Conservation (phyloP, 768 basidiomycete genomes). For the Daedaleopsis sinensis region DNA sequence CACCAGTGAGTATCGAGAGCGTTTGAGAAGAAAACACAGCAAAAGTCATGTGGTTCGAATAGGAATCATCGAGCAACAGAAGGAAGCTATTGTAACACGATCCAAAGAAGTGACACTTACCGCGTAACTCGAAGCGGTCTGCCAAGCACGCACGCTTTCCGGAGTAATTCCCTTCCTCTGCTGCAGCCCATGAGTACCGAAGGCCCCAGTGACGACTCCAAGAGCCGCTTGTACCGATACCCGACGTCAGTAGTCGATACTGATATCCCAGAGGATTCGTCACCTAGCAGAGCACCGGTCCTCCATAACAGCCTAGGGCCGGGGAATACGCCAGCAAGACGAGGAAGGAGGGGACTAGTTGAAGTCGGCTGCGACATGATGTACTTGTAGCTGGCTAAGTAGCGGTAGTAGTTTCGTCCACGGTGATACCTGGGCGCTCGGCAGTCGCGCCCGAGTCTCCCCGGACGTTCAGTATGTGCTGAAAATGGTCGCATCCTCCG, state of each 20-base stretch:
- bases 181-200: conserved; percentile 67
- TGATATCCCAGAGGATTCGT: not conserved
- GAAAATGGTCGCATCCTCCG: no score
- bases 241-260: not conserved
- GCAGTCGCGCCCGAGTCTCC: not conserved
- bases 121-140: conserved; percentile 63
- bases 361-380: conserved; percentile 28
- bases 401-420: no score
- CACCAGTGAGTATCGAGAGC: not conserved
- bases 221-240: conserved; percentile 35
- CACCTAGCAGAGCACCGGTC: conserved; percentile 31
- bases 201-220: conserved; percentile 66
- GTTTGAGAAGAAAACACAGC: not conserved
- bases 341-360: conserved; percentile 31
- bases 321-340: conserved; percentile 6
- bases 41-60: no score
- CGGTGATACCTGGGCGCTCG: not conserved
- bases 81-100: not conserved
- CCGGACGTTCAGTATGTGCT: not conserved
- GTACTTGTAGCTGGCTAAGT: not conserved
- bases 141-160: conserved; percentile 61
- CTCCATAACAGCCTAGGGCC: conserved; percentile 29
- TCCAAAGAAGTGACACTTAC: conserved; percentile 38
- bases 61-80: no score
- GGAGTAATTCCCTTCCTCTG: conserved; percentile 48